phyloP scores from a whole-genome alignment of 2,329 filamentous ascomycete species.

The Pyrenophora graminea region DNA sequence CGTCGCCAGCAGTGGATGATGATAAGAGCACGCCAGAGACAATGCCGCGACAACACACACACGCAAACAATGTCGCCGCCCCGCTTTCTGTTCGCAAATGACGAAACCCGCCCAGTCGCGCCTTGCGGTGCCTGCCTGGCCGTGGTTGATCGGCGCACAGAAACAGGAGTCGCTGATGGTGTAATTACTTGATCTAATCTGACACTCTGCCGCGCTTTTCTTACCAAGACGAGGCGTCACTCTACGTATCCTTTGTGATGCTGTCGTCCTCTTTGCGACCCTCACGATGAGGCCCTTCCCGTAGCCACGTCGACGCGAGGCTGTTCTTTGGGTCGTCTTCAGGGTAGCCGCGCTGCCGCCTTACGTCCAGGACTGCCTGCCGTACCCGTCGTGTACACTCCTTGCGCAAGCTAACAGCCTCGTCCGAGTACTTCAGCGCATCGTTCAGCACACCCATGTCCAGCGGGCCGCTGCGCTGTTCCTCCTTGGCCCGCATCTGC shows the following conservation, averaged over 20 bases:
- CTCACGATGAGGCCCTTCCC: constrained; percentile 58
- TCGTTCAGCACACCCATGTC: constrained; percentile 66
- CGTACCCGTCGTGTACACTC: constrained; percentile 81
- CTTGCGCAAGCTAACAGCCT: constrained; percentile 75
- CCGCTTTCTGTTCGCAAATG: constrained; percentile 15
- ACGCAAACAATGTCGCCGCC: constrained; percentile 6
- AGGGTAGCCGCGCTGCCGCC: constrained; percentile 70
- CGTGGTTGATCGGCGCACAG: constrained; percentile 32
- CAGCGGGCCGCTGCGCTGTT: constrained; percentile 48
- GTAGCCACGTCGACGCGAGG: constrained; percentile 78
- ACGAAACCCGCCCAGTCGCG: constrained; percentile 26
- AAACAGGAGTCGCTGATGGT: constrained; percentile 51
- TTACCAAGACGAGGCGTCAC: constrained; percentile 10
- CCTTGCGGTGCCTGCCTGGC: constrained; percentile 4
- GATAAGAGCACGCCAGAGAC: constrained; percentile 44
- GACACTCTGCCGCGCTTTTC: constrained; percentile 45
- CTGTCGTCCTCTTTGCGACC: constrained; percentile 66
- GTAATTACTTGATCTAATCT: constrained; percentile 67
- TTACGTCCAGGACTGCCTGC: constrained; percentile 77
- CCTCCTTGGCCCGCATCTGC: constrained; percentile 62
- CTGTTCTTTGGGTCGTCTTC: constrained; percentile 80
- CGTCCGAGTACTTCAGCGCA: constrained; percentile 68
- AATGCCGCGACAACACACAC: constrained; percentile 2
- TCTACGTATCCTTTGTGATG: constrained; percentile 60
- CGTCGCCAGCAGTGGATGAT: constrained; percentile 38